These are phyloP conservation scores for Cladorrhinum sp. DNA, from an alignment of 2,329 filamentous ascomycete species.

Conservation along the genomic window DNA sequence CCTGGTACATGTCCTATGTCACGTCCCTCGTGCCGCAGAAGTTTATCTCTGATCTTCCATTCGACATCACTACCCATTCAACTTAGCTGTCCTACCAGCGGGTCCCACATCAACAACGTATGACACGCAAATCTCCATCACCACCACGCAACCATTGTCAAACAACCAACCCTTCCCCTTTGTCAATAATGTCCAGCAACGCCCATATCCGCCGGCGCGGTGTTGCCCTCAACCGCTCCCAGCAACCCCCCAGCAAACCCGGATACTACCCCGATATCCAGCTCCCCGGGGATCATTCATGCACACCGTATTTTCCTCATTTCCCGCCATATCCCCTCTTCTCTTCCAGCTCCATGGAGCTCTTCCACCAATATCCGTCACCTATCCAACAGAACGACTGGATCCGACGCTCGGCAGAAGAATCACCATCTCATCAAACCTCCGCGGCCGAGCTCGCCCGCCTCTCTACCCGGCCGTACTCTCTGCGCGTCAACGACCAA, in stretches of 20 bases:
- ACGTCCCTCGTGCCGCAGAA: too few species aligned
- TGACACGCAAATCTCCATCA: not conserved
- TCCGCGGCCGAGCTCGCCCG: constrained; percentile 2
- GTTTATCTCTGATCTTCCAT: too few species aligned
- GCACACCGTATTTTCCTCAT: not conserved
- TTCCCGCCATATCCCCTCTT: not conserved
- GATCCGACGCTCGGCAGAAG: not conserved
- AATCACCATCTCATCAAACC: not conserved
- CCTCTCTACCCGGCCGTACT: constrained; percentile 11
- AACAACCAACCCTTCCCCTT: not conserved
- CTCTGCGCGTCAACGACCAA: constrained; percentile 4
- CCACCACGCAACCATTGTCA: not conserved
- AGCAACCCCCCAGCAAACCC: not conserved
- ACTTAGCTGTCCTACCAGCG: too few species aligned
- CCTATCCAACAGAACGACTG: not conserved
- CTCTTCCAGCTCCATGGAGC: not conserved
- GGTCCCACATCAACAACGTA: too few species aligned
- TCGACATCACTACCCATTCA: too few species aligned
- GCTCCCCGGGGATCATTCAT: constrained; percentile 1
- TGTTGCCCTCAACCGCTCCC: not conserved
- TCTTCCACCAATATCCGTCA: not conserved
- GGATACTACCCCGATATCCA: constrained; percentile 5
- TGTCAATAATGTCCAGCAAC: not conserved
- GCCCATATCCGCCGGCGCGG: not conserved
- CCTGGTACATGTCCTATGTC: too few species aligned